Base-by-base conservation (phyloP, 768 basidiomycete species). In the Leccinellum rugosiceps region DNA sequence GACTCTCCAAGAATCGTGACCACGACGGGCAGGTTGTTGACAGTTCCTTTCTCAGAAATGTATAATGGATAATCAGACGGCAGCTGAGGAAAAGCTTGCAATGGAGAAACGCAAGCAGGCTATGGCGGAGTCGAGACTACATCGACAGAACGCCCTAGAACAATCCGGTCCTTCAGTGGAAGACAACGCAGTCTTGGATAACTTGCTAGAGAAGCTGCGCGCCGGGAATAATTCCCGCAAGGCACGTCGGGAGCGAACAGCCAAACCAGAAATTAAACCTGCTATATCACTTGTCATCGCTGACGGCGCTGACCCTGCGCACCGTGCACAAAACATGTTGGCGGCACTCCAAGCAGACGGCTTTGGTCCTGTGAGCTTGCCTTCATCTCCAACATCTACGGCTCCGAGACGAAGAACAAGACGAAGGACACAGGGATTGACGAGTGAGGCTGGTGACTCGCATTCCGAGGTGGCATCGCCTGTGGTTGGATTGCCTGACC, bases 271-370 rank as follows among this genome's bases (percentile, higher is more conserved):
- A 44, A 61, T 52, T 60, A 72, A 69, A 38, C 60, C 69, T 61
- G 3, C 59, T 58, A 21, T 61, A n/a, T 48, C 60, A 10, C 58
- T 65, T 21, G 21, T 54, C 49, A 62, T 57, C 49, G 59, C 65
- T 6, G 55, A 65, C 64, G 50, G 72, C 68, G 52, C 77, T 70
- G 73, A 69, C 25, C 55, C 72, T 13, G 85, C 77, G 5, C 80
- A 85, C 58, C 74, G 83, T 49, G 92, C 92, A 4, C 82, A 81
- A 52, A 83, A 87, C 62, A 88, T 94, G 87, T 70, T 93, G 53
- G 87, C 87, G 7, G 81, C 79, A 38, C 78, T 93, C 28, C 80
- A 92, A 69, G 82, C 86, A 6, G 82, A 86, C 60, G 90, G 87
- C 0, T 90, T 90, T 68, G 75, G 62, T 25, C 64, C 70, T 1